Conservation (phyloP, 2,329 filamentous ascomycete species). For the Fusarium heterosporum region DNA sequence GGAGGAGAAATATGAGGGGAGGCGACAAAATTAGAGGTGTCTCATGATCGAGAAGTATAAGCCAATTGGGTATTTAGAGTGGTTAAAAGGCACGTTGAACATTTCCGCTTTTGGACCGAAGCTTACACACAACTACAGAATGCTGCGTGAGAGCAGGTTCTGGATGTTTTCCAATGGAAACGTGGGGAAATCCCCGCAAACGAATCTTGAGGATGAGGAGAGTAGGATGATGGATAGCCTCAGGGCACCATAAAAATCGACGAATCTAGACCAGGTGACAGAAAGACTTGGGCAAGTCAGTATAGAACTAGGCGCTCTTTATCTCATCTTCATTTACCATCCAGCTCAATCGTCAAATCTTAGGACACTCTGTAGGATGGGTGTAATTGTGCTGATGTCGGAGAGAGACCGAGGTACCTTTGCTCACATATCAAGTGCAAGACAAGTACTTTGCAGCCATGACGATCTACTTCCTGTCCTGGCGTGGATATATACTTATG, state of each 20-base stretch:
- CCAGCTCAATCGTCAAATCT: too few species aligned
- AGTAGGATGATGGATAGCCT: too few species aligned
- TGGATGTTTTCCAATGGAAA: not conserved
- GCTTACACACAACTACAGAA: not conserved
- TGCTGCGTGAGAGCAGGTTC: not conserved
- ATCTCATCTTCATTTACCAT: too few species aligned
- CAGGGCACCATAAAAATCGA: too few species aligned
- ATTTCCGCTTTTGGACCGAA: slow-evolving; percentile 32
- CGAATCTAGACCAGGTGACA: too few species aligned
- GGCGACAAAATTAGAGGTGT: slow-evolving; percentile 2
- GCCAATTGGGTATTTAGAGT: slow-evolving; percentile 12
- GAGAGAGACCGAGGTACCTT: not conserved
- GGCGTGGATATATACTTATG: not conserved
- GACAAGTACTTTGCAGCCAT: not conserved
- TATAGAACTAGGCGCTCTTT: too few species aligned
- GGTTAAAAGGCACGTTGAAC: slow-evolving; percentile 28
- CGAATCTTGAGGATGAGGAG: slow-evolving; percentile 9
- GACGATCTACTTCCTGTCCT: not conserved
- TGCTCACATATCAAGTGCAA: not conserved
- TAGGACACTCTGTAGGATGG: too few species aligned
- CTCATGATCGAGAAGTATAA: slow-evolving; percentile 1
- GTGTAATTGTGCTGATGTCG: slow-evolving; percentile 27
- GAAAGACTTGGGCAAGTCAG: too few species aligned
- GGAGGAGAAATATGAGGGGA: slow-evolving; percentile 1
- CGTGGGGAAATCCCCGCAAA: slow-evolving; percentile 39